Conservation (phyloP, 2,329 filamentous ascomycete genomes). For the Cryphonectria naterciae region DNA sequence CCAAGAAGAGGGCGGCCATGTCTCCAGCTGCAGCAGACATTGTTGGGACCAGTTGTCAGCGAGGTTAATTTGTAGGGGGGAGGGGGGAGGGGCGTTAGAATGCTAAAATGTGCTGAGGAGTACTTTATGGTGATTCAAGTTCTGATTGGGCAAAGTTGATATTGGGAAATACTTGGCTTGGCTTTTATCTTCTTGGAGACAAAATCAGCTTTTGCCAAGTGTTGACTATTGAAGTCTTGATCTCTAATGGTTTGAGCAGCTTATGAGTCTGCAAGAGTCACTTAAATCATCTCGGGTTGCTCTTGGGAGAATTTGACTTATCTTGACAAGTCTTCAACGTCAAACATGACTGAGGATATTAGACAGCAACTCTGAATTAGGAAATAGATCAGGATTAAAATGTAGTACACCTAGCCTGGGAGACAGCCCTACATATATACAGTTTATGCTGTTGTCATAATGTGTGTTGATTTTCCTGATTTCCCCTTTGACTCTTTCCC, state of each 20-base stretch:
- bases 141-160: no score
- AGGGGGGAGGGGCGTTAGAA: not conserved
- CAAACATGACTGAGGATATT: not conserved
- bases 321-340: not conserved
- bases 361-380: no score
- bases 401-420: no score
- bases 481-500: not conserved
- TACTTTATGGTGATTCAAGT: not conserved
- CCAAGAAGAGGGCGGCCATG: slow-evolving; percentile 19
- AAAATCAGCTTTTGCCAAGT: not conserved
- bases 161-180: not conserved
- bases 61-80: not conserved
- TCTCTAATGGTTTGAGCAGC: not conserved
- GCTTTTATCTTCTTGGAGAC: not conserved
- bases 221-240: no score
- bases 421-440: no score
- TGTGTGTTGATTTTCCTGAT: no score
- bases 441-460: not conserved
- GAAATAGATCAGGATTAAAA: no score
- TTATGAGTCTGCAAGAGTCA: not conserved
- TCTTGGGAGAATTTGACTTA: not conserved
- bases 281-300: not conserved
- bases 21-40: slow-evolving; percentile 16
- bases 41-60: not conserved
- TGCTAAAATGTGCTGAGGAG: not conserved